Base-by-base conservation (phyloP, 257 asterid species). In the Solanum rostratum region DNA sequence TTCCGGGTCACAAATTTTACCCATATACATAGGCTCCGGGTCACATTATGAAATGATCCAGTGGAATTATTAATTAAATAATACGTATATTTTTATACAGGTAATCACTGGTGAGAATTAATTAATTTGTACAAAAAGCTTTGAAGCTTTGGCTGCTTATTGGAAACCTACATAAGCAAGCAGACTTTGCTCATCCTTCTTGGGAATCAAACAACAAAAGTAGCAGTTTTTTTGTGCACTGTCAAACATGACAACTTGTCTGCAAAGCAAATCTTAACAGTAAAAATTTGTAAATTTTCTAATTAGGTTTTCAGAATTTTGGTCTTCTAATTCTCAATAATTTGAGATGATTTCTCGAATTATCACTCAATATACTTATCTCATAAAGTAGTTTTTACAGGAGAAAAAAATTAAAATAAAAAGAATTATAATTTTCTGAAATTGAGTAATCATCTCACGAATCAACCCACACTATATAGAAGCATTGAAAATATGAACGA, bases 181-280 rank as follows among this genome's bases (percentile, higher is more conserved):
- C 86, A 54, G 86, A 59, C 71, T 53, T 84, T 14, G 66, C 20
- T 30, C 29, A 24, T 78, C 50, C 65, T 10, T 27, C 84, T 53
- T 50, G 76, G 80, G 59, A 82, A 71, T 62, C 54, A 57, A 84
- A 84, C 74, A 79, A 22, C 80, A 84, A 83, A 50, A 62, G 24
- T 43, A 68, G 39, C 84, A 66, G 70, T 79, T 60, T 60, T 50
- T 84, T 49, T 83, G 5, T 12, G 37, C 24, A 68, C 63, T 49
- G 85, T 53, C 43, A 82, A 86, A 83, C 85, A 84, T 84, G 86
- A 88, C 85, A 50, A 60, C 81, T 79, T 2, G 41, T 63, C 90
- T 79, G 88, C 86, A 84, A 81, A 85, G 73, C 88, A 85, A 88
- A 88, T 88, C 90, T 81, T 69, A 85, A 88, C 90, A 88, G 90